Evolutionary conservation across 1,284 basidiomycete species (phyloP), one percentile per base, ranked within the genome.

Genomic region (Meripilus lineatus): DNA sequence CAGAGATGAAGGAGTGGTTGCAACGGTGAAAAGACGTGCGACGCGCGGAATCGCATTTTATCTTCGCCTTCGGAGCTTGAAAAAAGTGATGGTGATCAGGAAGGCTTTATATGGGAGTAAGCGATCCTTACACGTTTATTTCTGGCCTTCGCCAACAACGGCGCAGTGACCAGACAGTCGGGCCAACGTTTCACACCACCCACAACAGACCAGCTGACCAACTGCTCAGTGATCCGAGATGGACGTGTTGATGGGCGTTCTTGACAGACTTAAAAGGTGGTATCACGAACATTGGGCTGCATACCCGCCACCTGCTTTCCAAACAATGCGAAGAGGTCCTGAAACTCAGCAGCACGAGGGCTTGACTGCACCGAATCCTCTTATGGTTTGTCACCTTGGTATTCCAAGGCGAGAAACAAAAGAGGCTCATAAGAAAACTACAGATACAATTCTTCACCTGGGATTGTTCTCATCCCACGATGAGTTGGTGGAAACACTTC

Each of bases 401-500:
- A n/a, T n/a, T n/a, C n/a, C n/a, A n/a, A n/a, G n/a, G n/a, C n/a
- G n/a, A n/a, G n/a, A n/a, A n/a, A n/a, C n/a, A n/a, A n/a, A n/a
- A n/a, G n/a, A n/a, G n/a, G n/a, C n/a, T n/a, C n/a, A 30, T n/a
- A 30, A 30, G 28, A 30, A 10, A 10, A 3, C 22, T 20, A 47
- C 48, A 88, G 88, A 64, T 91, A 22, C 89, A 91, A 63, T 89
- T 87, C 64, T 91, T 89, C 53, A 89, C 87, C 18, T 91, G 89
- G 89, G 78, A 89, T 52, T 71, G 76, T 42, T 63, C 62, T 32
- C 73, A 74, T 57, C 70, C 68, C 36, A 67, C 62, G 44, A 65
- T 75, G 70, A 89, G 77, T 58, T 89, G 87, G 86, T 97, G 91
- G 90, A 77, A 80, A 53, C 81, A 90, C 65, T 78, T 94, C 39